These are phyloP conservation scores for Atkinsonella texensis DNA, from an alignment of 2,329 filamentous ascomycete genomes.

Conservation along the genomic window DNA sequence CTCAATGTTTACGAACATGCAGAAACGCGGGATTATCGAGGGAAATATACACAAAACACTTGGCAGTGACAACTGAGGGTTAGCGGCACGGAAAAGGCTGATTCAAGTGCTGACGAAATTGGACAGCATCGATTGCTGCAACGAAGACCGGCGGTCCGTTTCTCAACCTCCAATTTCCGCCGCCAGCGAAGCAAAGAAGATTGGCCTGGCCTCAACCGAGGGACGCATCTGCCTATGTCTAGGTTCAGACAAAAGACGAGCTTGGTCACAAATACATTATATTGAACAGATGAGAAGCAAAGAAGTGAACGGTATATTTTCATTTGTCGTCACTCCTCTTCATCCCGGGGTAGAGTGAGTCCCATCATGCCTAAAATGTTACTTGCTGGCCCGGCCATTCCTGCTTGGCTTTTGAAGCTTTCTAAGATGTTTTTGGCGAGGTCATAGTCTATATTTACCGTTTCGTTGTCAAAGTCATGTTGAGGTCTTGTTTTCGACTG, in stretches of 20 bases:
- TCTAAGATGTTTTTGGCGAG: slow-evolving; percentile 84
- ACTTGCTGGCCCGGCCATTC: slow-evolving; percentile 72
- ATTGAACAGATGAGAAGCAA: not conserved
- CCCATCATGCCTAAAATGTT: slow-evolving; percentile 85
- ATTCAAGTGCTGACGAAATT: slow-evolving; percentile 34
- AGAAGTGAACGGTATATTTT: not conserved
- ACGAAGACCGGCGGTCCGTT: slow-evolving; percentile 18
- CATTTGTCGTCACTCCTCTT: slow-evolving; percentile 34
- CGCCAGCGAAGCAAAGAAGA: slow-evolving; percentile 32
- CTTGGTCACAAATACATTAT: not conserved
- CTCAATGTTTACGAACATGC: not conserved
- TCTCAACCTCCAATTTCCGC: slow-evolving; percentile 28
- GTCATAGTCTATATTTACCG: slow-evolving; percentile 72
- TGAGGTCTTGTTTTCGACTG: slow-evolving; percentile 16
- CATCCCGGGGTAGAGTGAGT: slow-evolving; percentile 67
- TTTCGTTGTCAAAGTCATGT: slow-evolving; percentile 39
- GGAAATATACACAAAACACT: not conserved
- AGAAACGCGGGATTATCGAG: not conserved
- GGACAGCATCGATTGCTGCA: slow-evolving; percentile 26
- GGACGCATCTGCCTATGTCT: not conserved
- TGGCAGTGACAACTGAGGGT: slow-evolving; percentile 37
- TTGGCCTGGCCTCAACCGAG: slow-evolving; percentile 7
- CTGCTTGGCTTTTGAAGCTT: slow-evolving; percentile 82
- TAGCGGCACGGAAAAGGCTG: slow-evolving; percentile 39
- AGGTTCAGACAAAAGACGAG: not conserved